Evolutionary conservation across 805 yeast genomes (phyloP).

Genomic region (Candida nanaspora): DNA sequence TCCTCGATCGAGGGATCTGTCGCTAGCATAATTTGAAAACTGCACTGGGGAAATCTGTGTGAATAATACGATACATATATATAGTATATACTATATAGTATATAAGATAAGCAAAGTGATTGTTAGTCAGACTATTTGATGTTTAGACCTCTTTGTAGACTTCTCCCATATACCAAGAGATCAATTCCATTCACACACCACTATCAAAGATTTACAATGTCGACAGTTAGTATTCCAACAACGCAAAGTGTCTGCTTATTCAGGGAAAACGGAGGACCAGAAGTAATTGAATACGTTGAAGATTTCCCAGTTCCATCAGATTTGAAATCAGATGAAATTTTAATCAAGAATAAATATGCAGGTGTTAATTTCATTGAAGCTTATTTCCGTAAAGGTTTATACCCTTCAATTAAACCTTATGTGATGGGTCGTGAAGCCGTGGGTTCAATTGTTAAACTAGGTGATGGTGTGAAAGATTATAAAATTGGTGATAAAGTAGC

Average conservation of each 20-base stretch:
- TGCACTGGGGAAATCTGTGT: no score
- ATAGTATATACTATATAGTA: no score
- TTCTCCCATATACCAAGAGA: no score
- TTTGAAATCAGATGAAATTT: constrained; percentile 47
- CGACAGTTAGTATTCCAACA: constrained; percentile 38
- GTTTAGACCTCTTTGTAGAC: no score
- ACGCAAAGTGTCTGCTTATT: constrained; percentile 51
- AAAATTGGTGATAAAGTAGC: constrained; percentile 68
- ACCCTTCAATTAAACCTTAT: constrained; percentile 55
- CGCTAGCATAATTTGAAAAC: no score
- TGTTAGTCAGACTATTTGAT: no score
- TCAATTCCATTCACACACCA: no score
- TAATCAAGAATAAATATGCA: constrained; percentile 66
- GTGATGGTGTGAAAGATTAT: constrained; percentile 45
- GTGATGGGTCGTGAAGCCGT: constrained; percentile 65
- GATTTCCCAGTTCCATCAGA: constrained; percentile 51
- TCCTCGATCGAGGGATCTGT: no score
- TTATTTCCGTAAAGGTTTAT: constrained; percentile 75
- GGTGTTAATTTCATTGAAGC: constrained; percentile 83
- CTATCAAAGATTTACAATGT: no score
- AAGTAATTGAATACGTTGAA: constrained; percentile 45
- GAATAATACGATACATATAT: no score
- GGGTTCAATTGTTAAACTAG: constrained; percentile 63
- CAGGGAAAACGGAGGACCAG: constrained; percentile 50
- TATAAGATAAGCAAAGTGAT: no score